Conservation (phyloP, 108 stramenopile genomes). For the Fistulifera pelliculosa region DNA sequence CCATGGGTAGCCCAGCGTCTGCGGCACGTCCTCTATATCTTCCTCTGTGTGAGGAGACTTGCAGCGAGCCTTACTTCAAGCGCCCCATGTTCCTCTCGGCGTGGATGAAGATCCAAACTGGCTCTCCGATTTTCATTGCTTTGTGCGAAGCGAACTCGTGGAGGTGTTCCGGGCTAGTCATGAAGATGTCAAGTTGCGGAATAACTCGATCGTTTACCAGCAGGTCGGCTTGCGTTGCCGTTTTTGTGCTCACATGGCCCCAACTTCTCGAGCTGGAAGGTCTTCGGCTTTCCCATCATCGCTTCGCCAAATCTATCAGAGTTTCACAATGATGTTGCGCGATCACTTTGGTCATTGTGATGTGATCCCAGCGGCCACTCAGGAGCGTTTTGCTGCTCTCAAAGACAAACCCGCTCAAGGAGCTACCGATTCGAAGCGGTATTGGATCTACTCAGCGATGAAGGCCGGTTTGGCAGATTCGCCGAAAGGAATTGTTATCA, state of each 20-base stretch:
- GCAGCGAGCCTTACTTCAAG: too few relatives aligned
- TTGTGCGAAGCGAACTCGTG: conserved; percentile 28
- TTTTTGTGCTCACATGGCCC: conserved; percentile 29
- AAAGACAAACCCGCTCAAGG: conserved; percentile 34
- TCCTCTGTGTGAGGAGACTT: too few relatives aligned
- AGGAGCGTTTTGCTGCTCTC: conserved; percentile 10
- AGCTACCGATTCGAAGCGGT: conserved; percentile 30
- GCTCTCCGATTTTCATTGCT: conserved; percentile 42
- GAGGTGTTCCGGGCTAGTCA: conserved; percentile 34
- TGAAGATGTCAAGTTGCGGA: conserved; percentile 24
- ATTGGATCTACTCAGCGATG: conserved; percentile 31
- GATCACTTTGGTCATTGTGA: conserved; percentile 32
- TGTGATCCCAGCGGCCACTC: conserved; percentile 12
- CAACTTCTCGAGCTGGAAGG: conserved; percentile 12
- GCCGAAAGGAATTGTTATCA: conserved; percentile 15
- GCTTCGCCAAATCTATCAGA: conserved; percentile 34
- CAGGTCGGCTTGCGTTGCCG: conserved; percentile 46
- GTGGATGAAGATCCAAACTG: conserved; percentile 41
- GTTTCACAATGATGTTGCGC: conserved; percentile 39
- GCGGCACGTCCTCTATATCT: too few relatives aligned
- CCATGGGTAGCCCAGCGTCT: too few relatives aligned
- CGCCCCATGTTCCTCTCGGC: conserved; percentile 11
- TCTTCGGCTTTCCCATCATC: conserved; percentile 38
- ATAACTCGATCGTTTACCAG: conserved; percentile 21
- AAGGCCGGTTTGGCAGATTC: conserved; percentile 34